Evolutionary conservation across 1,139 yeast genomes (phyloP), one percentile per base, ranked within the genome.

Genomic region (Saccharomycopsis hybrid): DNA sequence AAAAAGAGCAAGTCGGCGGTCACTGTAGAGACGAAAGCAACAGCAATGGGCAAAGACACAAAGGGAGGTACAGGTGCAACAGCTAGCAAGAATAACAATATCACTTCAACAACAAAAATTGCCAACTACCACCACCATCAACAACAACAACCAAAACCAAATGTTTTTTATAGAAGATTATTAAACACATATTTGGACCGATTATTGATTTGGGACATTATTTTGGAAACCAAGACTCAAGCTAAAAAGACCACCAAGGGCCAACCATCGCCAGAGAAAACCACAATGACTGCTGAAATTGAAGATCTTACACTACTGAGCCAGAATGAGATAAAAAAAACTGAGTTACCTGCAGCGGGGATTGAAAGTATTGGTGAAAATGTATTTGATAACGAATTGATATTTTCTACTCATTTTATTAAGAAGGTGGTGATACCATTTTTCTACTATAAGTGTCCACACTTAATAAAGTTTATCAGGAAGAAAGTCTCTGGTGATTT

Each of bases 191-290:
- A 51, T 42, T 40, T 53, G n/a, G 56, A 53, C 37, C 42, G 56
- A 36, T 43, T 51, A 5, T 31, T 51, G n/a, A 53, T 53, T 25
- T 53, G 52, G 50, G 56, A 53, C 43, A 44, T 52, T 18, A 31
- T 49, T 9, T 11, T 48, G 9, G 52, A 48, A 27, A 43, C 50
- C 7, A 39, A 42, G 27, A 7, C 32, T 24, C 36, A 37, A 24
- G 11, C 33, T 11, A 25, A 41, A 18, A 36, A 11, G 24, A 27
- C 29, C 27, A 5, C 18, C 27, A 29, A 8, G 7, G 13, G 4
- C 11, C 30, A 4, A 9, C 38, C 9, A 32, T 7, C 9, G 9
- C 27, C 11, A 30, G 18, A 13, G 29, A 7, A 7, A 3, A n/a
- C 28, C 30, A 33, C 4, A 31, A 35, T 36, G 7, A 9, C n/a